These are phyloP conservation scores for Candida orba DNA, from an alignment of 805 yeast genomes.

Conservation along the genomic window DNA sequence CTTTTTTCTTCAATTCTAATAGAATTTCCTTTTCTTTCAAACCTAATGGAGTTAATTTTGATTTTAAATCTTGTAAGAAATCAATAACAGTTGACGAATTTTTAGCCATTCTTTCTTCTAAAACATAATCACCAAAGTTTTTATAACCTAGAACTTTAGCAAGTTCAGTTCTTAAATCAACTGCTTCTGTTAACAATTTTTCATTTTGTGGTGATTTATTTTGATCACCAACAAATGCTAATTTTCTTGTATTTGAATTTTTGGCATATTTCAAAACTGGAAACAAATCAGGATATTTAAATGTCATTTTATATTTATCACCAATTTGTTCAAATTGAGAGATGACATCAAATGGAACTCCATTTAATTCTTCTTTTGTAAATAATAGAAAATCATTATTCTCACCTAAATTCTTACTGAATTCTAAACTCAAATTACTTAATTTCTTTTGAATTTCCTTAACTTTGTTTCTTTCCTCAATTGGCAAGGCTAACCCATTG, in stretches of 20 bases:
- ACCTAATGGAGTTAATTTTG: conserved; percentile 55
- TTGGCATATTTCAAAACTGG: conserved; percentile 74
- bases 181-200: conserved; percentile 49
- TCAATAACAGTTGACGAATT: conserved; percentile 48
- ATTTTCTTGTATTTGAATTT: conserved; percentile 54
- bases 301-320: conserved; percentile 52
- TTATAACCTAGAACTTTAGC: conserved; percentile 61
- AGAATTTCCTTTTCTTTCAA: conserved; percentile 43
- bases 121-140: conserved; percentile 59
- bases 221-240: conserved; percentile 60
- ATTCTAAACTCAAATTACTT: conserved; percentile 49
- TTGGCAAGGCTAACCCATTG: conserved; percentile 59
- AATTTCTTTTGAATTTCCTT: conserved; percentile 53
- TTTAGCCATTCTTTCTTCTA: conserved; percentile 81
- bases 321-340: conserved; percentile 46
- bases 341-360: conserved; percentile 62
- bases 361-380: conserved; percentile 58
- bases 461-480: conserved; percentile 46
- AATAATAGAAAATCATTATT: conserved; percentile 56
- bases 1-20: conserved; percentile 44
- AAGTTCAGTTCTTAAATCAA: conserved; percentile 52
- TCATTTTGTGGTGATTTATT: conserved; percentile 62
- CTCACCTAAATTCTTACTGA: conserved; percentile 61
- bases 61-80: conserved; percentile 56
- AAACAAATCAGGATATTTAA: conserved; percentile 71